phyloP scores from a whole-genome alignment of 257 asterid species.

The Oldenlandia corymbosa region DNA sequence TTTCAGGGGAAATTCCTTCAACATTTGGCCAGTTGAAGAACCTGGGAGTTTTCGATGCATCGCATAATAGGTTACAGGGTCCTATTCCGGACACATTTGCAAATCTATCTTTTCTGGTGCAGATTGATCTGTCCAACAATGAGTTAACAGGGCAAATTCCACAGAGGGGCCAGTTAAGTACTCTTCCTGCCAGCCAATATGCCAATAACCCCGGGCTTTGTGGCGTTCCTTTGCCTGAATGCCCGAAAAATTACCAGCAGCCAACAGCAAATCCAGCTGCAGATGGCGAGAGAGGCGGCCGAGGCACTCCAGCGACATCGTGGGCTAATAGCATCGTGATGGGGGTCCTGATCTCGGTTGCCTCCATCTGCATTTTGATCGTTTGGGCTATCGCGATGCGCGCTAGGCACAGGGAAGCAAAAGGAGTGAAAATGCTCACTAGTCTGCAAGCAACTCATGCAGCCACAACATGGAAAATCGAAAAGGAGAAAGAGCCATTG shows the following conservation, averaged over 20 bases:
- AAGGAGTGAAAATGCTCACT: conserved; percentile 66
- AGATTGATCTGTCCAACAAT: conserved; percentile 76
- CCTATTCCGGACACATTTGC: conserved; percentile 83
- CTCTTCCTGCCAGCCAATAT: conserved; percentile 84
- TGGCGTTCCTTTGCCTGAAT: conserved; percentile 75
- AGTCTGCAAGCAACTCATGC: conserved; percentile 61
- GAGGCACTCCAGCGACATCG: conserved; percentile 34
- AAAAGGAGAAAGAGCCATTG: conserved; percentile 94
- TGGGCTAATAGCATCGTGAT: conserved; percentile 82
- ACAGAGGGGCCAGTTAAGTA: conserved; percentile 79
- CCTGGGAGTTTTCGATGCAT: conserved; percentile 89
- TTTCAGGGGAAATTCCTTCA: conserved; percentile 83
- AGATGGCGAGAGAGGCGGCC: conserved; percentile 19
- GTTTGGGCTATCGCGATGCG: conserved; percentile 88
- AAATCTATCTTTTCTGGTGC: conserved; percentile 71
- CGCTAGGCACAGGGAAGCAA: conserved; percentile 57
- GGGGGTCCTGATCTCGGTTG: conserved; percentile 74
- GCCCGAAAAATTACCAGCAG: conserved; percentile 41
- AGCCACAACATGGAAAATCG: conserved; percentile 89
- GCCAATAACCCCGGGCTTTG: conserved; percentile 86
- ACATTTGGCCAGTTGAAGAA: conserved; percentile 75
- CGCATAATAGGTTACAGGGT: conserved; percentile 82
- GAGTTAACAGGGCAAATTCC: conserved; percentile 92
- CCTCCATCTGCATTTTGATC: conserved; percentile 56
- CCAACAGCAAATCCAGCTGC: conserved; percentile 20